Evolutionary conservation across 306 rosid genomes (phyloP).

Genomic region (Chamaecrista fasciculata): DNA sequence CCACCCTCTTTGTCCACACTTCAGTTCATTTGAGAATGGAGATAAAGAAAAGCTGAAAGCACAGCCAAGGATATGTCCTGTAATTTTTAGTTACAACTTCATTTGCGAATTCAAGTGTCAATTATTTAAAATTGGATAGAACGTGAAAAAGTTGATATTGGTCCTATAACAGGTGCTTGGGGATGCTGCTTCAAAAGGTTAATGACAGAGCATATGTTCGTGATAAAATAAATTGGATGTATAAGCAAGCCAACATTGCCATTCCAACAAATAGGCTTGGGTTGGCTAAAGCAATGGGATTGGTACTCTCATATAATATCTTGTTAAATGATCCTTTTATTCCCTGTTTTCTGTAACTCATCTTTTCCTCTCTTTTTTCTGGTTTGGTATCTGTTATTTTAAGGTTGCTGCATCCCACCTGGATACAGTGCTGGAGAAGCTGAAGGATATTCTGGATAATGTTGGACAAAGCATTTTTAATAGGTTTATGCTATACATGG

Average conservation of each 20-base stretch:
- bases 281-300: constrained; percentile 95
- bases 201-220: constrained; percentile 81
- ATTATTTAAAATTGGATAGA: constrained; percentile 16
- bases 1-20: too few species aligned
- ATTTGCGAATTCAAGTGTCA: neutral
- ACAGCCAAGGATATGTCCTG: constrained; percentile 6
- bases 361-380: neutral
- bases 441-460: constrained; percentile 84
- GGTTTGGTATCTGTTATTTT: constrained; percentile 24
- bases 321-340: constrained; percentile 33
- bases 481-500: constrained; percentile 58
- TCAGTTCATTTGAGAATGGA: neutral
- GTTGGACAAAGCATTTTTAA: constrained; percentile 79
- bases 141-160: constrained; percentile 18
- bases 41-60: constrained; percentile 4
- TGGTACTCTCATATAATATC: constrained; percentile 49
- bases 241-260: constrained; percentile 70
- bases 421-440: constrained; percentile 95
- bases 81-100: neutral
- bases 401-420: constrained; percentile 98
- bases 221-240: constrained; percentile 87
- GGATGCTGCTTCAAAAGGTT: constrained; percentile 87
- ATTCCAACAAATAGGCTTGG: constrained; percentile 90
- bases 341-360: constrained; percentile 25
- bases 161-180: constrained; percentile 70